These are phyloP conservation scores for Mycena latifolia DNA, from an alignment of 768 basidiomycete genomes.

Conservation along the genomic window DNA sequence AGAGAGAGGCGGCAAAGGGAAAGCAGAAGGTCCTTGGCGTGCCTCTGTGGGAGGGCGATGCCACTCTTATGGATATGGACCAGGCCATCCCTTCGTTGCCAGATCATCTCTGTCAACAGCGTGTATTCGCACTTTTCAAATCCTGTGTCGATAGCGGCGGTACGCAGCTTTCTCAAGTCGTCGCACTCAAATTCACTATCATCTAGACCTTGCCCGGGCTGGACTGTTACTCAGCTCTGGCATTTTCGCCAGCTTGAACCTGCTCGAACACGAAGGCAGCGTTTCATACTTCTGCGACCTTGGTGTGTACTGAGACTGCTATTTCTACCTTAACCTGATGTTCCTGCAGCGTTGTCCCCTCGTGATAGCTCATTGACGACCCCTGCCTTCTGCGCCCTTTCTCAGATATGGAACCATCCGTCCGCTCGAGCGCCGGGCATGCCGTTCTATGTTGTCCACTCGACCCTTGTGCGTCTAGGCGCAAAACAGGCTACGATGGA, in stretches of 20 bases:
- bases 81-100: constrained; percentile 17
- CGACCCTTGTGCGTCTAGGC: constrained; percentile 58
- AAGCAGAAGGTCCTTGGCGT: constrained; percentile 45
- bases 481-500: constrained; percentile 52
- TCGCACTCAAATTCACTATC: background rate
- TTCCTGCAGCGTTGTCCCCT: constrained; percentile 44
- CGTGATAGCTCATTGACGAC: constrained; percentile 34
- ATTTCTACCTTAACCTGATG: constrained; percentile 35
- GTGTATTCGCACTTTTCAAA: constrained; percentile 12
- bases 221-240: constrained; percentile 56
- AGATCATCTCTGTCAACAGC: constrained; percentile 14
- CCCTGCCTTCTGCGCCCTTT: constrained; percentile 49
- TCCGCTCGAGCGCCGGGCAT: constrained; percentile 41
- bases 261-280: constrained; percentile 43
- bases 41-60: constrained; percentile 43
- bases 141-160: constrained; percentile 19
- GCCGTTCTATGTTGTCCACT: constrained; percentile 49
- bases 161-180: background rate
- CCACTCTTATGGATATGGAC: constrained; percentile 11
- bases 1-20: constrained; percentile 40
- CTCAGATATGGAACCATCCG: constrained; percentile 46
- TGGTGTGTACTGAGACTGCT: constrained; percentile 46
- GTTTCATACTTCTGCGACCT: constrained; percentile 56
- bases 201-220: constrained; percentile 55
- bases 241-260: constrained; percentile 49